Conservation (phyloP, 164 flowering plant species). For the Vitis rupestris region DNA sequence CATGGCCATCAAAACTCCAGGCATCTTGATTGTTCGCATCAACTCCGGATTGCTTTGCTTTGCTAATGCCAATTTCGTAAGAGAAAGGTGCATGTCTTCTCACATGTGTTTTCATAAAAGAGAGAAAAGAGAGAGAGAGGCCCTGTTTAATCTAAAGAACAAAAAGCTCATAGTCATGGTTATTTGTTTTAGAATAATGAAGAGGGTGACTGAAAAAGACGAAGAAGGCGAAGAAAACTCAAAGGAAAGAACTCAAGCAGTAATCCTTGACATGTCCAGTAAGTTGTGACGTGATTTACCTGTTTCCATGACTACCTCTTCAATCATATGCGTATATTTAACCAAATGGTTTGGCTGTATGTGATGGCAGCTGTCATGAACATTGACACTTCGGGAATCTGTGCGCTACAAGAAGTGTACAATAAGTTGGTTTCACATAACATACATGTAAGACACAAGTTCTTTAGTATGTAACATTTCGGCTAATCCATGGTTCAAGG, state of each 20-base stretch:
- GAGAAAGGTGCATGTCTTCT: slow-evolving; percentile 50
- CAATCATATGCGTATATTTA: not conserved
- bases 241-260: slow-evolving; percentile 26
- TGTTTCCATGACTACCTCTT: not conserved
- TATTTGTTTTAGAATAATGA: slow-evolving; percentile 41
- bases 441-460: slow-evolving; percentile 36
- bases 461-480: not conserved
- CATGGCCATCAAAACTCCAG: slow-evolving; percentile 43
- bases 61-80: slow-evolving; percentile 68
- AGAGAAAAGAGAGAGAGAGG: too few species aligned
- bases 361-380: slow-evolving; percentile 47
- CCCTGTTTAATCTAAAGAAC: not conserved
- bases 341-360: not conserved
- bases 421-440: slow-evolving; percentile 35
- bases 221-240: slow-evolving; percentile 22
- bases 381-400: slow-evolving; percentile 71
- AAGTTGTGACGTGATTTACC: slow-evolving; percentile 16
- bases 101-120: not conserved
- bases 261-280: slow-evolving; percentile 72
- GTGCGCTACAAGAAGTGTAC: slow-evolving; percentile 61
- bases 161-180: not conserved
- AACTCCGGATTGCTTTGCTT: slow-evolving; percentile 67
- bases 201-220: slow-evolving; percentile 34
- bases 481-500: not conserved
- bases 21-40: slow-evolving; percentile 44